A percentile compares a stretch with the other conserved stretches of the same genome.
Evolutionary conservation across 2,329 filamentous ascomycete species (phyloP).

Genomic region (Herpotrichia juniperi): DNA sequence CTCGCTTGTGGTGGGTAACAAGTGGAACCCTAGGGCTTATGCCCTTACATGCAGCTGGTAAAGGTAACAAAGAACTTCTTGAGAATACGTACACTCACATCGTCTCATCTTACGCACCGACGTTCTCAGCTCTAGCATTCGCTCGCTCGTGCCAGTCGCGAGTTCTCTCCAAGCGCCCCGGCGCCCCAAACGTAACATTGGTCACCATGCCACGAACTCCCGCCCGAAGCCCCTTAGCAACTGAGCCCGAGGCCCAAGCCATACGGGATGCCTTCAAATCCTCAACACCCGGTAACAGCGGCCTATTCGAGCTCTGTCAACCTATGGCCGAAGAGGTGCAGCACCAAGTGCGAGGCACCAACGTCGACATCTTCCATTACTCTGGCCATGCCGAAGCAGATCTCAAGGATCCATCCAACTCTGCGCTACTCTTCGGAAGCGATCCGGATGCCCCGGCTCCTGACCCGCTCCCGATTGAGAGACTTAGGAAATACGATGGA

Average conservation of each 20-base stretch:
- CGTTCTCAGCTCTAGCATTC: no score
- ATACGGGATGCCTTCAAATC: conserved; percentile 7
- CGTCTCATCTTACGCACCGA: no score
- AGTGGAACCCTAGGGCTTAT: no score
- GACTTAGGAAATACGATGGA: background rate
- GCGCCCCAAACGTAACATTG: no score
- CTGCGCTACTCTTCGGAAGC: conserved; percentile 9
- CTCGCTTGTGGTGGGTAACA: no score
- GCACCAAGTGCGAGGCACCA: conserved; percentile 2
- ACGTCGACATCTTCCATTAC: conserved; percentile 19
- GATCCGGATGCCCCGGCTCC: background rate
- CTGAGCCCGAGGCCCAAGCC: conserved; percentile 3
- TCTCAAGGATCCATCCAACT: conserved; percentile 19
- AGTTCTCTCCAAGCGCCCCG: no score
- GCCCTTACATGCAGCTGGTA: no score
- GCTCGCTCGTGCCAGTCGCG: no score
- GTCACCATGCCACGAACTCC: no score
- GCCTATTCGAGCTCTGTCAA: conserved; percentile 7
- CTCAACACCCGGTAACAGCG: conserved; percentile 6
- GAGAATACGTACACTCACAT: no score
- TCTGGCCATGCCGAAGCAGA: conserved; percentile 25
- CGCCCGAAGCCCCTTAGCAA: no score
- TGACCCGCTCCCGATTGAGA: conserved; percentile 3
- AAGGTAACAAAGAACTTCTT: no score
- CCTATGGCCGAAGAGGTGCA: conserved; percentile 3